Evolutionary conservation across 306 rosid genomes (phyloP).

Genomic region (Castanospermum australe): DNA sequence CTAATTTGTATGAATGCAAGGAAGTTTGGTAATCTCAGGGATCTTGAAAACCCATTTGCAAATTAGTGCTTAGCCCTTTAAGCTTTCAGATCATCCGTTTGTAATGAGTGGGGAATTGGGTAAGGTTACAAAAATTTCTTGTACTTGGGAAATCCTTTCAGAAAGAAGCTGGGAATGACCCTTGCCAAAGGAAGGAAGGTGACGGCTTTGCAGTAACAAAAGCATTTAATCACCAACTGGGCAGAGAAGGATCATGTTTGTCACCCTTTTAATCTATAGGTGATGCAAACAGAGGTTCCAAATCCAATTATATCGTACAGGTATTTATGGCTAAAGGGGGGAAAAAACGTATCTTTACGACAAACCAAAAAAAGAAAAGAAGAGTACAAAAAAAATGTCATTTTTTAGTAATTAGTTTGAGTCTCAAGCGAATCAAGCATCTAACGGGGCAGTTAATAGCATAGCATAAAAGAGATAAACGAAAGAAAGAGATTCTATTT

Average conservation of each 20-base stretch:
- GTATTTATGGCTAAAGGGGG: not conserved
- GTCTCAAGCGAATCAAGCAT: not conserved
- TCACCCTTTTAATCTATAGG: not conserved
- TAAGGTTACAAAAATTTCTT: too few relatives aligned
- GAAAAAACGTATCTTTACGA: not conserved
- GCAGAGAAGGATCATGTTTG: not conserved
- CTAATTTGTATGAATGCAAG: slow-evolving; percentile 16
- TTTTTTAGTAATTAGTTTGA: not conserved
- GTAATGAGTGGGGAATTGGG: not conserved
- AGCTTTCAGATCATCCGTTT: not conserved
- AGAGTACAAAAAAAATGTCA: not conserved
- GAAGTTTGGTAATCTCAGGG: not conserved
- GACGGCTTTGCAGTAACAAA: not conserved
- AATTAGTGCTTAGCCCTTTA: not conserved
- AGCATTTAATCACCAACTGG: not conserved
- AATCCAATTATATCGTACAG: not conserved
- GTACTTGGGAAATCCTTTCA: not conserved
- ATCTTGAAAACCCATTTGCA: not conserved
- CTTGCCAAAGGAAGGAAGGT: not conserved
- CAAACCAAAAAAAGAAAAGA: not conserved
- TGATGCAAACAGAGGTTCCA: not conserved
- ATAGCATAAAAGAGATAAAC: not conserved
- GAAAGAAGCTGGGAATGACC: not conserved
- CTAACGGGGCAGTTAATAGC: not conserved
- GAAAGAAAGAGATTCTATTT: not conserved